Evolutionary conservation across 148 eudicot genomes (phyloP).

Genomic region (Persicaria tinctoria): DNA sequence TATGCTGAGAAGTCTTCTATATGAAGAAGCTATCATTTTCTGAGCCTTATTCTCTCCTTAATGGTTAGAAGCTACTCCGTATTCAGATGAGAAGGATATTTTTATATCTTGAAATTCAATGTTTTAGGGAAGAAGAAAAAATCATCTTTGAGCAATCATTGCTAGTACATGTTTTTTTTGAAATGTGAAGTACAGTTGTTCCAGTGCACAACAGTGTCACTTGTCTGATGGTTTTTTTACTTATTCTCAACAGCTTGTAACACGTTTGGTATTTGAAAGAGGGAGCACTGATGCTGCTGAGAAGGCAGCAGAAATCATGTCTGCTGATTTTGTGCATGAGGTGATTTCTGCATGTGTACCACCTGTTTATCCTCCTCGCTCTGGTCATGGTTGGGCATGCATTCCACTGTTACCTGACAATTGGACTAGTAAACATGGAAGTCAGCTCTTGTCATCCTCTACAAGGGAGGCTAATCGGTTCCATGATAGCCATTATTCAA

Average conservation of each 20-base stretch:
- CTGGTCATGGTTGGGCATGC: conserved; percentile 98
- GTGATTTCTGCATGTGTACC: conserved; percentile 98
- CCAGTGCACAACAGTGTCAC: not conserved
- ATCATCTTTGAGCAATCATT: conserved; percentile 1
- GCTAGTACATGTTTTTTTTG: not conserved
- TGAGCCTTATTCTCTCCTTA: not conserved
- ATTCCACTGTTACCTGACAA: conserved; percentile 66
- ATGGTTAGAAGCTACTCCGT: not conserved
- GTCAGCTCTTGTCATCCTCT: conserved; percentile 47
- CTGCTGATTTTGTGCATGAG: conserved; percentile 96
- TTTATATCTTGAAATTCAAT: not conserved
- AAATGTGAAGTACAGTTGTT: not conserved
- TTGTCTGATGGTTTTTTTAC: conserved; percentile 3
- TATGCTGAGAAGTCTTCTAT: not conserved
- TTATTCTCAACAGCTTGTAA: conserved; percentile 63
- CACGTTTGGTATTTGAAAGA: conserved; percentile 85
- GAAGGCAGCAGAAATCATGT: conserved; percentile 95
- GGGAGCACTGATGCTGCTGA: conserved; percentile 99
- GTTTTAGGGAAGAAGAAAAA: not conserved
- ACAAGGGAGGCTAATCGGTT: conserved; percentile 54
- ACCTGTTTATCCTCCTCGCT: conserved; percentile 89
- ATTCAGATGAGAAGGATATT: not conserved
- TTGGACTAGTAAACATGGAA: conserved; percentile 39
- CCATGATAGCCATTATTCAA: conserved; percentile 47
- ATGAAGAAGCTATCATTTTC: not conserved